Conservation (phyloP, 2,329 filamentous ascomycete genomes). For the Fragosphaeria purpurea region DNA sequence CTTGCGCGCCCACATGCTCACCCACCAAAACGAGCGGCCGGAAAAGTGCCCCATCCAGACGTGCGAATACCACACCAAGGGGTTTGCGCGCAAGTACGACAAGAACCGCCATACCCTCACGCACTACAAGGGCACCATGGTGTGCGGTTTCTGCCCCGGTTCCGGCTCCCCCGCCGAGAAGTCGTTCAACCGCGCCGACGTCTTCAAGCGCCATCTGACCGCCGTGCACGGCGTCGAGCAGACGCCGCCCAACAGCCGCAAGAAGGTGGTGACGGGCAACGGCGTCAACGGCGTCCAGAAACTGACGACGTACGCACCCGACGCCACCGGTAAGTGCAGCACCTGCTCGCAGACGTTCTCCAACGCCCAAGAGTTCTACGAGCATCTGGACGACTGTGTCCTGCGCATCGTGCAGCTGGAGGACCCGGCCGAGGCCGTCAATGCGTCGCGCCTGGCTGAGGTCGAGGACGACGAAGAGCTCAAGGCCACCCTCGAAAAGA, state of each 20-base stretch:
- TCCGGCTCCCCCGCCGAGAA: slow-evolving; percentile 84
- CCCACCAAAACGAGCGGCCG: slow-evolving; percentile 79
- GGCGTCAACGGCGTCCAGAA: slow-evolving; percentile 45
- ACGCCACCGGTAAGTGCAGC: slow-evolving; percentile 87
- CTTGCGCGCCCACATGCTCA: slow-evolving; percentile 87
- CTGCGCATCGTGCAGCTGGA: slow-evolving; percentile 62
- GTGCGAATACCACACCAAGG: slow-evolving; percentile 86
- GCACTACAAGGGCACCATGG: slow-evolving; percentile 96
- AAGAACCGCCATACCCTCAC: slow-evolving; percentile 91
- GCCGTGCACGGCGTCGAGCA: slow-evolving; percentile 89
- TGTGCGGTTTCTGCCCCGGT: slow-evolving; percentile 87
- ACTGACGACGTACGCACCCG: slow-evolving; percentile 59
- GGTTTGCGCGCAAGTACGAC: slow-evolving; percentile 91
- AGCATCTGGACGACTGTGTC: slow-evolving; percentile 78
- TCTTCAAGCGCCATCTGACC: slow-evolving; percentile 90
- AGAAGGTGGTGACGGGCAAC: slow-evolving; percentile 41
- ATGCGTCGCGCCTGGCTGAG: slow-evolving; percentile 55
- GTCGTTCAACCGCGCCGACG: slow-evolving; percentile 89
- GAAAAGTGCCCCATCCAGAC: slow-evolving; percentile 90
- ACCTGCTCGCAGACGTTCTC: slow-evolving; percentile 85
- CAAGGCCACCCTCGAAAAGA: slow-evolving; percentile 53
- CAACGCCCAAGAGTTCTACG: slow-evolving; percentile 96
- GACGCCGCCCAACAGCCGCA: slow-evolving; percentile 82
- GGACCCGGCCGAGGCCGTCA: slow-evolving; percentile 59
- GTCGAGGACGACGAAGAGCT: slow-evolving; percentile 55